Conservation (phyloP, 2,329 filamentous ascomycete genomes). For the Botrytis fabae region DNA sequence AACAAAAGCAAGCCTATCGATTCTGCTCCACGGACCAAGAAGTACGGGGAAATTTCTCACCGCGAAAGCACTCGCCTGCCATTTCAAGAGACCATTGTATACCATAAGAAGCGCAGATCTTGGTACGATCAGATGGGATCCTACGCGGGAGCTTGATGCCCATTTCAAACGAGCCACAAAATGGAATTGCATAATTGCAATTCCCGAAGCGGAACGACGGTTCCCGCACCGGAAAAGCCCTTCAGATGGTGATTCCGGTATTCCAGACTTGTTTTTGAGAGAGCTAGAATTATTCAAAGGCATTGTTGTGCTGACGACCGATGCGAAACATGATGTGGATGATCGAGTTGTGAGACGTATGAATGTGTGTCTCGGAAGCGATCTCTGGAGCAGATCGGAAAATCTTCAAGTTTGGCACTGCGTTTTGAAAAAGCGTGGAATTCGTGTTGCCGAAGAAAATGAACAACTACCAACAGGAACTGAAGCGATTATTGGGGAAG, state of each 20-base stretch:
- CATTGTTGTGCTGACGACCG: background rate
- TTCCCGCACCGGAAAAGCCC: background rate
- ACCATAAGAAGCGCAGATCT: background rate
- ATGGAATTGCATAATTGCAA: slow-evolving; percentile 12
- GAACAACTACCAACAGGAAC: background rate
- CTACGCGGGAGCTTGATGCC: background rate
- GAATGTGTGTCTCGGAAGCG: background rate
- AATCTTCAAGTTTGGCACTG: background rate
- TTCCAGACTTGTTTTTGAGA: background rate
- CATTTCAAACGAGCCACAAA: slow-evolving; percentile 9
- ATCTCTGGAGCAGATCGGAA: background rate
- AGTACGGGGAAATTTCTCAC: background rate
- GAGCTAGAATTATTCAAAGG: background rate
- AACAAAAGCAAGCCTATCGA: background rate
- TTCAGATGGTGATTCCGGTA: background rate
- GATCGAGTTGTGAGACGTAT: background rate
- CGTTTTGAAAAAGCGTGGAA: background rate
- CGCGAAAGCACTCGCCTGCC: background rate
- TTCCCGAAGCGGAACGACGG: background rate
- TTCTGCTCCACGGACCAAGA: slow-evolving; percentile 7
- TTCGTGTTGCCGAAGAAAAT: background rate
- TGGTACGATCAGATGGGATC: background rate
- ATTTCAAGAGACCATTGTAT: slow-evolving; percentile 11
- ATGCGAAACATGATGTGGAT: background rate
- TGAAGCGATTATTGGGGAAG: background rate